These are phyloP conservation scores for Vitis hybrid DNA, from an alignment of 177 flowering plant species.

Conservation along the genomic window DNA sequence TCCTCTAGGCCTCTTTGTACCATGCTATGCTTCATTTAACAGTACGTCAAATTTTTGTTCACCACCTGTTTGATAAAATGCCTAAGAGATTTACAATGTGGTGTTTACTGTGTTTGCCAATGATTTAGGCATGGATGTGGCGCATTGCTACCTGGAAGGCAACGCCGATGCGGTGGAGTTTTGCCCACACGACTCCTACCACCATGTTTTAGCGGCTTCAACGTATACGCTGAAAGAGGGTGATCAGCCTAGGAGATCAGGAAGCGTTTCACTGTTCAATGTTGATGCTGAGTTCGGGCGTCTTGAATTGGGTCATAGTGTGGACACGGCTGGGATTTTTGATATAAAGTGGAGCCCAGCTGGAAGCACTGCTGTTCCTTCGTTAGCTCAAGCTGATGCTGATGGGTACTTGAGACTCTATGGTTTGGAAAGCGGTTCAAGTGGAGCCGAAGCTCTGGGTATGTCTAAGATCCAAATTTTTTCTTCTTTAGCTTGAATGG, in stretches of 20 bases:
- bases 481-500: background rate
- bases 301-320: constrained; percentile 44
- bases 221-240: constrained; percentile 89
- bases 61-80: constrained; percentile 36
- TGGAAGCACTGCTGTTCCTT: constrained; percentile 30
- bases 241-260: constrained; percentile 58
- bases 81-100: constrained; percentile 3
- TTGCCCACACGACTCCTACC: constrained; percentile 62
- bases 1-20: no score
- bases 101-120: background rate
- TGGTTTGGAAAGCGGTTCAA: constrained; percentile 30
- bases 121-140: constrained; percentile 56
- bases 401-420: constrained; percentile 71
- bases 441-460: constrained; percentile 25
- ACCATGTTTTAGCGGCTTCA: constrained; percentile 68
- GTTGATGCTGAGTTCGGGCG: constrained; percentile 44
- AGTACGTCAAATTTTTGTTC: background rate
- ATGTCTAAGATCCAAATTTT: background rate
- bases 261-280: constrained; percentile 74
- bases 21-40: no score
- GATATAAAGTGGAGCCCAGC: constrained; percentile 85
- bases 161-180: constrained; percentile 96
- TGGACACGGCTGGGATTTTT: constrained; percentile 75
- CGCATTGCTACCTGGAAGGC: constrained; percentile 67
- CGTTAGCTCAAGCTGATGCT: constrained; percentile 92